Percentiles rank a stretch among this genome's conserved stretches.
phyloP scores from a whole-genome alignment of 202 grass and related monocot species.

The Carex arenaria region DNA sequence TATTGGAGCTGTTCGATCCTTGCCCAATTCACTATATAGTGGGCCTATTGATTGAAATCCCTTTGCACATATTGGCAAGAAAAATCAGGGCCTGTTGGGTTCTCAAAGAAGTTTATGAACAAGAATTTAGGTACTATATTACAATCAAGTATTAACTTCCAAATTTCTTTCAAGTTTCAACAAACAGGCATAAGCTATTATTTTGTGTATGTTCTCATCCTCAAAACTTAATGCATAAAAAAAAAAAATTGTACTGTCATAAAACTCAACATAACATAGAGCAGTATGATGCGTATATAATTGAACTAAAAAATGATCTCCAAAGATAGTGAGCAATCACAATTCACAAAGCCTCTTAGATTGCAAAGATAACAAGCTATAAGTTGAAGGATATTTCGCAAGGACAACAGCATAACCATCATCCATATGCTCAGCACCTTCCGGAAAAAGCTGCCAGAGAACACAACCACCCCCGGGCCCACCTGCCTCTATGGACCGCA shows the following conservation, averaged over 20 bases:
- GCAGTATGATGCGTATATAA: background rate
- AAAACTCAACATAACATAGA: background rate
- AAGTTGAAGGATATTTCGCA: constrained; percentile 44
- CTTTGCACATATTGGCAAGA: too few species aligned
- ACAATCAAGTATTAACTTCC: background rate
- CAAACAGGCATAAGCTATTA: background rate
- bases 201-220: background rate
- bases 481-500: constrained; percentile 35
- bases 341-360: constrained; percentile 33
- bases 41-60: too few species aligned
- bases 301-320: background rate
- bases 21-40: too few species aligned
- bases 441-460: constrained; percentile 80
- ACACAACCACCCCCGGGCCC: constrained; percentile 65
- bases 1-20: too few species aligned
- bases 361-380: constrained; percentile 37
- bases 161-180: background rate
- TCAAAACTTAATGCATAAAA: background rate
- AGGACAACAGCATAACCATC: constrained; percentile 78
- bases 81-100: too few species aligned
- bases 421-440: constrained; percentile 75
- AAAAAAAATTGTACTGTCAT: background rate
- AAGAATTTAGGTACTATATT: background rate
- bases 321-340: background rate
- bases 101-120: too few species aligned